Conservation (phyloP, 371 early-diverging fungal species). For the Mucor lusitanicus region DNA sequence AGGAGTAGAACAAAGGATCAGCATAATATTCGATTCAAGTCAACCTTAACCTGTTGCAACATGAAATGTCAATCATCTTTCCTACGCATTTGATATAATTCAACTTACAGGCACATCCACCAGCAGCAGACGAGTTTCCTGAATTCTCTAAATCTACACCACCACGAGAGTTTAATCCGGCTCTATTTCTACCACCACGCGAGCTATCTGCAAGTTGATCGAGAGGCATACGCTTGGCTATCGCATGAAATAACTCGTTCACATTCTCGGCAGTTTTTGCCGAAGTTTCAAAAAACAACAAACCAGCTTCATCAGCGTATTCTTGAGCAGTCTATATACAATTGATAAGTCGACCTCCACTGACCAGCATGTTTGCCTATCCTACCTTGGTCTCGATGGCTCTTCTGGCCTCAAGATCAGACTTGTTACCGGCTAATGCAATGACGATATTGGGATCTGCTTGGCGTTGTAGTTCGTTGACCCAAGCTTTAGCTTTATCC, state of each 20-base stretch:
- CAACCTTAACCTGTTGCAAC: neutral
- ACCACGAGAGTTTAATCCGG: slow-evolving; percentile 41
- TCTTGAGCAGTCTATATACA: slow-evolving; percentile 76
- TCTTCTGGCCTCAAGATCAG: slow-evolving; percentile 81
- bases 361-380: neutral
- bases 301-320: slow-evolving; percentile 86
- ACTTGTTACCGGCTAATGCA: slow-evolving; percentile 96
- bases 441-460: slow-evolving; percentile 96
- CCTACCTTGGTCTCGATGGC: slow-evolving; percentile 69
- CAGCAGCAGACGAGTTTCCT: slow-evolving; percentile 27
- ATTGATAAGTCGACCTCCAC: neutral
- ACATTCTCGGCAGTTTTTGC: slow-evolving; percentile 93
- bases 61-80: neutral
- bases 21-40: neutral
- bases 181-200: slow-evolving; percentile 34
- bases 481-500: slow-evolving; percentile 98
- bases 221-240: slow-evolving; percentile 62
- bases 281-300: slow-evolving; percentile 94
- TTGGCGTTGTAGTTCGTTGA: slow-evolving; percentile 95
- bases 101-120: slow-evolving; percentile 55
- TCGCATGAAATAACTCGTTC: slow-evolving; percentile 83
- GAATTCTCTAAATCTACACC: slow-evolving; percentile 46
- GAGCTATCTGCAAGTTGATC: slow-evolving; percentile 50
- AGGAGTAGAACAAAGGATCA: neutral
- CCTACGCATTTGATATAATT: neutral